A percentile compares a stretch with the other conserved stretches of the same genome.
These are phyloP conservation scores for Fusarium zealandicum DNA, from an alignment of 2,329 filamentous ascomycete species.

Conservation along the genomic window DNA sequence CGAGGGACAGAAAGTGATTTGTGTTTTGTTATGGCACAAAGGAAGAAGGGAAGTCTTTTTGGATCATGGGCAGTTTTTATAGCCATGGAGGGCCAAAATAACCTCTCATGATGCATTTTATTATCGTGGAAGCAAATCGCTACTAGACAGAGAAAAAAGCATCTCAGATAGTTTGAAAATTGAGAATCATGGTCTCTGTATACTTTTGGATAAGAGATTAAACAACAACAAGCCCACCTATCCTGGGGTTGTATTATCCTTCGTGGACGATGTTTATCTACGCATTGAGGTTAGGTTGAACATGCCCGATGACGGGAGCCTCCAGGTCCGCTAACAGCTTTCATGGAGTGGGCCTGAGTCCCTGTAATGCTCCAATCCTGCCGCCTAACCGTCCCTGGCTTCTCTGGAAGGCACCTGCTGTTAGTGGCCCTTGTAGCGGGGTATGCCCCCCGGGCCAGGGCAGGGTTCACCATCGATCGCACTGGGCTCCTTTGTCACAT, in stretches of 20 bases:
- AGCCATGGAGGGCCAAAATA: too few species aligned
- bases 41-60: too few species aligned
- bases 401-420: constrained; percentile 6
- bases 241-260: too few species aligned
- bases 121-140: too few species aligned
- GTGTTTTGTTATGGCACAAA: too few species aligned
- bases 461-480: constrained; percentile 17
- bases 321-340: too few species aligned
- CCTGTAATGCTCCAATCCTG: constrained; percentile 7
- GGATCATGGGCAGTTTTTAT: too few species aligned
- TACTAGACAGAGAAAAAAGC: too few species aligned
- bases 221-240: not conserved
- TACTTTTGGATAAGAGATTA: constrained; percentile 1
- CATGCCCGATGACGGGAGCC: too few species aligned
- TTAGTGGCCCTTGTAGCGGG: constrained; percentile 25
- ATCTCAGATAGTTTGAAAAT: constrained; percentile 39
- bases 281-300: not conserved
- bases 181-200: constrained; percentile 28
- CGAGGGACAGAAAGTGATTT: constrained; percentile 29
- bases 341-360: not conserved
- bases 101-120: too few species aligned
- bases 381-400: constrained; percentile 10
- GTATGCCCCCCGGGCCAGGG: constrained; percentile 27
- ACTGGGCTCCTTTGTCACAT: constrained; percentile 30
- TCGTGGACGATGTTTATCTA: too few species aligned